A percentile compares a stretch with the other conserved stretches of the same genome.
Conservation (phyloP, 164 flowering plant species). For the Houttuynia cordata region DNA sequence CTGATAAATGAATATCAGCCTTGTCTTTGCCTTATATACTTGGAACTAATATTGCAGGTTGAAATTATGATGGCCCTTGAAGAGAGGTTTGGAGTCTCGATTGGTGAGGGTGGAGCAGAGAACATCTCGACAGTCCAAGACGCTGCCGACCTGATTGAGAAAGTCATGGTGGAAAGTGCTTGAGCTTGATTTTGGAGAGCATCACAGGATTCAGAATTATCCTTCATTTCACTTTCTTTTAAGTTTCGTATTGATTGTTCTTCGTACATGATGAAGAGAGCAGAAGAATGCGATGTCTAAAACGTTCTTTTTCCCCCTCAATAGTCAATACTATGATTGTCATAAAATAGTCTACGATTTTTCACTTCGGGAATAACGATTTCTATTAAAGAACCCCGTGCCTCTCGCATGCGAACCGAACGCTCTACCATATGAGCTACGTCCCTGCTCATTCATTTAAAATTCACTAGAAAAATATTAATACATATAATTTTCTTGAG, state of each 20-base stretch:
- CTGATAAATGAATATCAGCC: background rate
- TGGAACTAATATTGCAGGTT: constrained; percentile 9
- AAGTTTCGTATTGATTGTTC: too few species aligned
- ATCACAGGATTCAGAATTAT: too few species aligned
- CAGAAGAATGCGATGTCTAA: too few species aligned
- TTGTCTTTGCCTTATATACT: background rate
- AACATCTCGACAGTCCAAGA: constrained; percentile 59
- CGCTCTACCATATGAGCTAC: constrained; percentile 99
- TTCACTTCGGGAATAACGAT: constrained; percentile 55
- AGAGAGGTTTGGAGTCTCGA: constrained; percentile 45
- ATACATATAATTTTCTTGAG: too few species aligned
- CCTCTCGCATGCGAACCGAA: constrained; percentile 99
- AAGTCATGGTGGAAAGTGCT: constrained; percentile 27
- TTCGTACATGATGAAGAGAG: too few species aligned
- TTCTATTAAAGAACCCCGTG: constrained; percentile 99
- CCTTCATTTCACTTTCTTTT: too few species aligned
- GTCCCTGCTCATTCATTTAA: too few species aligned
- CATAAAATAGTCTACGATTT: too few species aligned
- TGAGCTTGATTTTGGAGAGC: constrained; percentile 12
- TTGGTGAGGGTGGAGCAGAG: constrained; percentile 54
- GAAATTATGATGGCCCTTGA: constrained; percentile 59
- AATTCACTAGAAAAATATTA: too few species aligned
- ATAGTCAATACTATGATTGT: too few species aligned
- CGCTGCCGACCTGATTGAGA: constrained; percentile 58
- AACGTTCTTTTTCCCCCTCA: too few species aligned